phyloP scores from a whole-genome alignment of 1,139 yeast species.

The Arxiozyma bovina region DNA sequence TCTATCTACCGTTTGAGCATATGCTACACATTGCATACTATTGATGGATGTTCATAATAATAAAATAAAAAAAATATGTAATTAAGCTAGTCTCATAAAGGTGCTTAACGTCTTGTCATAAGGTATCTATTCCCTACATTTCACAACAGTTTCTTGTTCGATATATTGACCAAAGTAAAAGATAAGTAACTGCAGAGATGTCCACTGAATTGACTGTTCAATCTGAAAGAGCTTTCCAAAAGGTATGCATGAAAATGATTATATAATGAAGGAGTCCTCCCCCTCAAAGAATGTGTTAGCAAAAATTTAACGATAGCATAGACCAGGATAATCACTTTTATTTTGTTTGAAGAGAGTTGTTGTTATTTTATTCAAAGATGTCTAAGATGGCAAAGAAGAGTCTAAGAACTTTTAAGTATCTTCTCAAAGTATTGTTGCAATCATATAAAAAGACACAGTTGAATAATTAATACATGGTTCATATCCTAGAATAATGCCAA shows the following conservation, averaged over 20 bases:
- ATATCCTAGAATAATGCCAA: background rate
- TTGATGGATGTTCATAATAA: background rate
- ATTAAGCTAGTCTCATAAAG: background rate
- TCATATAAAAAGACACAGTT: background rate
- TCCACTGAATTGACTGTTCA: slow-evolving; percentile 99
- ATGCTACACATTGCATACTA: background rate
- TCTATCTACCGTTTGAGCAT: background rate
- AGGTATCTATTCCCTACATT: background rate
- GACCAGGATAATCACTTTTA: background rate
- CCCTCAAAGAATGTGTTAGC: background rate
- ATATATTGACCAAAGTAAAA: slow-evolving; percentile 4
- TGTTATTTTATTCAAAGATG: background rate
- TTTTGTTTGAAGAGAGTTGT: too few relatives aligned
- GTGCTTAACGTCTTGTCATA: background rate
- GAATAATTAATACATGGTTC: background rate
- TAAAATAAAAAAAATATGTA: background rate
- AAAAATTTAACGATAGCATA: background rate
- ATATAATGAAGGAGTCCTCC: background rate
- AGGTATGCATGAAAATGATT: slow-evolving; percentile 51
- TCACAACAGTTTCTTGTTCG: background rate
- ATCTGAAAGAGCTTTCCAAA: slow-evolving; percentile 99
- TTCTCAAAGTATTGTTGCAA: too few relatives aligned
- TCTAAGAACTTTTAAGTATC: too few relatives aligned
- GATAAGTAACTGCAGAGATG: slow-evolving; percentile 48
- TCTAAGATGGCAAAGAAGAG: background rate